Conservation (phyloP, 208 protist genomes). For the Crithidia brevicula region DNA sequence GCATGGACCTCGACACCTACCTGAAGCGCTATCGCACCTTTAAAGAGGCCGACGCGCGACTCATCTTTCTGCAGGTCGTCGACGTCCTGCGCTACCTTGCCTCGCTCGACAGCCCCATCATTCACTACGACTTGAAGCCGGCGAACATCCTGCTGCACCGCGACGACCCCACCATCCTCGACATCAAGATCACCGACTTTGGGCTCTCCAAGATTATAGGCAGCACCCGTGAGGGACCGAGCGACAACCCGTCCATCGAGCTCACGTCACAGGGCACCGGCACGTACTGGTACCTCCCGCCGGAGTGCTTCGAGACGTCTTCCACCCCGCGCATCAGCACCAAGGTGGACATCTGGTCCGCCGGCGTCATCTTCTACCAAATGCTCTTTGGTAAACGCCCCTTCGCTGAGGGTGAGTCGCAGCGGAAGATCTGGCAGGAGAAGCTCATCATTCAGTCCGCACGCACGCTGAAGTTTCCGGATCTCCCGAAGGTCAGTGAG, state of each 20-base stretch:
- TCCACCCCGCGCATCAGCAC: conserved; percentile 81
- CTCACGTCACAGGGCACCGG: conserved; percentile 96
- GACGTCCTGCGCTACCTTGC: conserved; percentile 93
- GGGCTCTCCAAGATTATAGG: conserved; percentile 96
- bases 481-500: conserved; percentile 72
- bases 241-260: conserved; percentile 90
- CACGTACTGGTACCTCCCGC: conserved; percentile 97
- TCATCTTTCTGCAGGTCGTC: conserved; percentile 92
- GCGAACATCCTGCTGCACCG: conserved; percentile 79
- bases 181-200: conserved; percentile 98
- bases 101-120: conserved; percentile 75
- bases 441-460: conserved; percentile 75
- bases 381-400: conserved; percentile 95
- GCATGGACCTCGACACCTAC: conserved; percentile 92
- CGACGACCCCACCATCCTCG: conserved; percentile 57
- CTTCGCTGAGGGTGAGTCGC: conserved; percentile 94
- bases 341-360: conserved; percentile 94
- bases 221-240: conserved; percentile 44
- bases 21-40: conserved; percentile 84
- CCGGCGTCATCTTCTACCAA: conserved; percentile 96
- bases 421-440: conserved; percentile 87
- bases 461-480: conserved; percentile 65
- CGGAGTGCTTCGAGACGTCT: conserved; percentile 94
- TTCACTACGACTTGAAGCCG: conserved; percentile 85
- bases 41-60: conserved; percentile 87